A percentile compares a stretch with the other conserved stretches of the same genome.
Conservation (phyloP, 2,329 filamentous ascomycete species). For the Sphaerulina populicola region DNA sequence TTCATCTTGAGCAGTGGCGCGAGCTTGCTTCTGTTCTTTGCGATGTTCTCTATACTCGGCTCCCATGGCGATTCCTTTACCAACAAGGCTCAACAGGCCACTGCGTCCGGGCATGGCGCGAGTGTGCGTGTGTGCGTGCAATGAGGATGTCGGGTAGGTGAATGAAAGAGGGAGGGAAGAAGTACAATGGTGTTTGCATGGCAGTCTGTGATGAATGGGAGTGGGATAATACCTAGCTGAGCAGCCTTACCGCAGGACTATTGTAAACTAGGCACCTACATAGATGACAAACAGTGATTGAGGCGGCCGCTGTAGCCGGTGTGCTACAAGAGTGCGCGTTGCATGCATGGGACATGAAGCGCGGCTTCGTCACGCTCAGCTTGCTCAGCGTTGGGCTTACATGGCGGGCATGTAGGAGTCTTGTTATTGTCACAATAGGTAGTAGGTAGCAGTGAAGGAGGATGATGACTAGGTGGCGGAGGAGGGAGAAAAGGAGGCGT, state of each 20-base stretch:
- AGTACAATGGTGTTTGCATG: neutral
- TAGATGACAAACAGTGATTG: neutral
- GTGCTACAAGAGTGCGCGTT: neutral
- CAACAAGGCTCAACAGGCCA: slow-evolving; percentile 9
- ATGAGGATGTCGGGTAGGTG: too few relatives aligned
- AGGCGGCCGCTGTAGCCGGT: neutral
- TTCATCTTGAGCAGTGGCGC: slow-evolving; percentile 14
- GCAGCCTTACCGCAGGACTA: neutral
- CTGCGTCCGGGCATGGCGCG: neutral
- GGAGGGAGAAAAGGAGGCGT: too few relatives aligned
- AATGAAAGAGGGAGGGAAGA: too few relatives aligned
- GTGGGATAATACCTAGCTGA: neutral
- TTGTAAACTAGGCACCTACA: neutral
- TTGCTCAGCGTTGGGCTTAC: neutral
- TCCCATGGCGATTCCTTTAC: slow-evolving; percentile 25
- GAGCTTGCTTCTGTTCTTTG: slow-evolving; percentile 20
- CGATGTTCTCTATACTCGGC: slow-evolving; percentile 27
- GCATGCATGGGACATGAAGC: neutral
- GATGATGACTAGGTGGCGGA: neutral
- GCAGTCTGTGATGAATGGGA: neutral
- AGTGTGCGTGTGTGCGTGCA: neutral
- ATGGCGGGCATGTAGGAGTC: too few relatives aligned
- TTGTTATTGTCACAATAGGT: neutral
- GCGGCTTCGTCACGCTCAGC: neutral
- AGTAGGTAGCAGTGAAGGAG: too few relatives aligned